Conservation (phyloP, 192 early-diverging fungal genomes). For the Entophlyctis luteolus region DNA sequence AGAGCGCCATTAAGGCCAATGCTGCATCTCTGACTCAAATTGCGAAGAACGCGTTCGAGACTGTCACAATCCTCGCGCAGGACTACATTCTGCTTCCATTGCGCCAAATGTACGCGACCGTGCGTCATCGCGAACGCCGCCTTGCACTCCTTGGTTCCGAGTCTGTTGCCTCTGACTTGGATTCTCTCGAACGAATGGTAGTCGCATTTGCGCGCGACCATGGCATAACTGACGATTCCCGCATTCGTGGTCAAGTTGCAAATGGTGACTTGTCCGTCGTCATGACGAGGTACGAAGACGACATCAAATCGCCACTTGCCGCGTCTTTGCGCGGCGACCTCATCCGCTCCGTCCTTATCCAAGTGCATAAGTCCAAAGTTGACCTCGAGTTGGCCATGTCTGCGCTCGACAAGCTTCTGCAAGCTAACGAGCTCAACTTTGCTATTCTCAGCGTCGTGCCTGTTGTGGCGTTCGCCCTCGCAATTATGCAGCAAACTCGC, state of each 20-base stretch:
- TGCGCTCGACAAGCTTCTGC: slow-evolving; percentile 86
- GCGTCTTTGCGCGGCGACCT: slow-evolving; percentile 29
- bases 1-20: slow-evolving; percentile 28
- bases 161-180: slow-evolving; percentile 71
- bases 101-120: slow-evolving; percentile 67
- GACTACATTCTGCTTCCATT: slow-evolving; percentile 81
- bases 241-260: slow-evolving; percentile 55
- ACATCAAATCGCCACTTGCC: slow-evolving; percentile 58
- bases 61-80: slow-evolving; percentile 58
- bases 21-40: slow-evolving; percentile 49
- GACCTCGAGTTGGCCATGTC: slow-evolving; percentile 88
- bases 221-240: slow-evolving; percentile 25
- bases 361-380: slow-evolving; percentile 90
- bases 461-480: slow-evolving; percentile 59
- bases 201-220: slow-evolving; percentile 69
- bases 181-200: slow-evolving; percentile 86
- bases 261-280: slow-evolving; percentile 80
- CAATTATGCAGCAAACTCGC: slow-evolving; percentile 38
- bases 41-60: slow-evolving; percentile 48
- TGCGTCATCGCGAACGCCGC: slow-evolving; percentile 74
- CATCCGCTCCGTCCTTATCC: slow-evolving; percentile 46
- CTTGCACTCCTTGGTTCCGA: slow-evolving; percentile 73
- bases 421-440: slow-evolving; percentile 94
- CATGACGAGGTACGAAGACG: slow-evolving; percentile 71
- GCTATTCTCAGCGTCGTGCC: slow-evolving; percentile 79